Conservation (phyloP, 2,329 filamentous ascomycete genomes). For the Fusarium setosum region DNA sequence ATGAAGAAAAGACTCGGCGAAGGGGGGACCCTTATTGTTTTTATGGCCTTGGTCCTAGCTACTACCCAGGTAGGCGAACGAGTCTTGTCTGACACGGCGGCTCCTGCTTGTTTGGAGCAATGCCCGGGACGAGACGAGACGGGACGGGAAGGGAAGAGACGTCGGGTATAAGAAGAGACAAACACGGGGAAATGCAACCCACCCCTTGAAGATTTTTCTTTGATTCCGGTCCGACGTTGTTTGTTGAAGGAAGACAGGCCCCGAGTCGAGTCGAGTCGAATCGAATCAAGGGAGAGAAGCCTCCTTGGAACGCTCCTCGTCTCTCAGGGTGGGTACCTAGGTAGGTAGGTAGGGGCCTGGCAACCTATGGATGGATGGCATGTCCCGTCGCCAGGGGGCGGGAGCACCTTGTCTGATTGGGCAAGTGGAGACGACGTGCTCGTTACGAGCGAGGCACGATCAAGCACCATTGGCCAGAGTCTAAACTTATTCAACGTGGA, state of each 20-base stretch:
- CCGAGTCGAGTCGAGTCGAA: background rate
- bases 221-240: background rate
- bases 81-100: constrained; percentile 23
- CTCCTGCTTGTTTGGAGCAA: constrained; percentile 15
- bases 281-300: constrained; percentile 15
- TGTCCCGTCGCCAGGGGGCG: too few relatives aligned
- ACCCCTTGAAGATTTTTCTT: constrained; percentile 2
- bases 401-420: constrained; percentile 10
- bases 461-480: constrained; percentile 11
- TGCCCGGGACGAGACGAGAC: constrained; percentile 10
- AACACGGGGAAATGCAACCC: constrained; percentile 29
- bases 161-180: constrained; percentile 11
- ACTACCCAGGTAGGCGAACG: too few relatives aligned
- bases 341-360: too few relatives aligned
- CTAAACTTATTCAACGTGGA: constrained; percentile 6
- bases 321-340: constrained; percentile 2
- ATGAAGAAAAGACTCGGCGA: background rate
- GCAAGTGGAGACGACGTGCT: constrained; percentile 17
- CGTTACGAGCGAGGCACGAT: background rate
- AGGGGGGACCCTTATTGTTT: constrained; percentile 6
- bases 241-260: constrained; percentile 10
- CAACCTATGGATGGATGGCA: too few relatives aligned
- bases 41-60: too few relatives aligned
- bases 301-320: background rate
- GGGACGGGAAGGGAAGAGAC: constrained; percentile 12